These are phyloP conservation scores for Paraglomus brasilianum DNA, from an alignment of 192 early-diverging fungal species.

Conservation along the genomic window DNA sequence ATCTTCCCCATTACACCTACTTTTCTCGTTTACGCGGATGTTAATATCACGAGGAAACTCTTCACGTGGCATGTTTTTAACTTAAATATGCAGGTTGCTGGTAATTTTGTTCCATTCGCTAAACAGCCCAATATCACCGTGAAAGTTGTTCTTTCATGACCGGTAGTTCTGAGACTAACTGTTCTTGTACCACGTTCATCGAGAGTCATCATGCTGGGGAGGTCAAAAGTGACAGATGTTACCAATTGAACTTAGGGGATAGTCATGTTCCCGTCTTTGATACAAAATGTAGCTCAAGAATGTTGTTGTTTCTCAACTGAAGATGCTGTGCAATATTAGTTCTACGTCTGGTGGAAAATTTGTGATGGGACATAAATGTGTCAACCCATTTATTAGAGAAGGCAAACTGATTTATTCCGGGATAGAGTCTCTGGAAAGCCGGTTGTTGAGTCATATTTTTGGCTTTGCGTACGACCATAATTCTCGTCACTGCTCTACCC, in stretches of 20 bases:
- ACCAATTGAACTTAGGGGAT: conserved; percentile 6
- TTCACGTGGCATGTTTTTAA: too few species aligned
- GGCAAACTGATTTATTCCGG: conserved; percentile 2
- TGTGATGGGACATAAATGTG: not conserved
- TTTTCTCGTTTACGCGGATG: too few species aligned
- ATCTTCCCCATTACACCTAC: too few species aligned
- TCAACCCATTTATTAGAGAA: not conserved
- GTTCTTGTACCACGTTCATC: not conserved
- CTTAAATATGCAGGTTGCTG: not conserved
- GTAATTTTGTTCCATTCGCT: conserved; percentile 9
- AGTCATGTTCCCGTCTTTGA: conserved; percentile 6
- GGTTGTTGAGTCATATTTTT: not conserved
- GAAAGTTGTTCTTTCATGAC: conserved; percentile 5
- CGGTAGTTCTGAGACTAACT: conserved; percentile 1
- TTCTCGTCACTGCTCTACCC: too few species aligned
- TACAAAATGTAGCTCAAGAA: conserved; percentile 17
- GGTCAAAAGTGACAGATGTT: conserved; percentile 22
- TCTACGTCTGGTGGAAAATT: not conserved
- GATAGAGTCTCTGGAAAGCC: not conserved
- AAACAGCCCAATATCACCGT: not conserved
- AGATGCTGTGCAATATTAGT: conserved; percentile 10
- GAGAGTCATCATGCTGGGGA: not conserved
- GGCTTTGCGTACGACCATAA: not conserved
- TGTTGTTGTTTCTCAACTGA: not conserved
- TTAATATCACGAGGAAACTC: too few species aligned